phyloP scores from a whole-genome alignment of 1,284 basidiomycete genomes.

The Dichomitus squalens region DNA sequence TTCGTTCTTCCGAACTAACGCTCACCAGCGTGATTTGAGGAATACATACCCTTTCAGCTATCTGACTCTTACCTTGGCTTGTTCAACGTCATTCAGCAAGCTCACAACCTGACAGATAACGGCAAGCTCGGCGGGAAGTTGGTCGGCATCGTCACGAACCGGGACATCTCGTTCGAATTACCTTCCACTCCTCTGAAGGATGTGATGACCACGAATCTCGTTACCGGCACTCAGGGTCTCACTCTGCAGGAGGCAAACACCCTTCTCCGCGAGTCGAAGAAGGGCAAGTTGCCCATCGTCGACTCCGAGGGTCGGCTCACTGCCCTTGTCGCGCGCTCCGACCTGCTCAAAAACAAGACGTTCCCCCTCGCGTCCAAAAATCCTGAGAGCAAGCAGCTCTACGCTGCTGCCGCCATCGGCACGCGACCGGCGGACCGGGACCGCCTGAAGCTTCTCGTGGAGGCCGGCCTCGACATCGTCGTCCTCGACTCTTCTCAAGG shows the following conservation, averaged over 20 bases:
- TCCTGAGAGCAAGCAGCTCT: slow-evolving; percentile 92
- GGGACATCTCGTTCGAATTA: slow-evolving; percentile 94
- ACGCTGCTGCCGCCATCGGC: slow-evolving; percentile 96
- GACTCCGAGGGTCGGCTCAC: slow-evolving; percentile 76
- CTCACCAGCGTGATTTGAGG: slow-evolving; percentile 70
- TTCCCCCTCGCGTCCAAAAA: slow-evolving; percentile 95
- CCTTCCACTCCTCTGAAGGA: slow-evolving; percentile 70
- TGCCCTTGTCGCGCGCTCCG: slow-evolving; percentile 92
- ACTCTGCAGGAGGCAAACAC: slow-evolving; percentile 93
- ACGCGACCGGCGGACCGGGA: slow-evolving; percentile 90
- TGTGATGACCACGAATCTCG: slow-evolving; percentile 89
- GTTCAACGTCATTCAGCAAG: not conserved
- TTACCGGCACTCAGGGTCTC: slow-evolving; percentile 84
- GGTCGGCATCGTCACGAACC: slow-evolving; percentile 94
- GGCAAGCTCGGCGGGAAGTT: slow-evolving; percentile 90
- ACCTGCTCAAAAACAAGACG: slow-evolving; percentile 97
- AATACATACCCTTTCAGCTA: slow-evolving; percentile 35
- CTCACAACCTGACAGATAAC: slow-evolving; percentile 58
- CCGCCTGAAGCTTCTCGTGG: slow-evolving; percentile 84
- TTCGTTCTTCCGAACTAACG: slow-evolving; percentile 90
- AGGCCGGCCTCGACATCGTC: slow-evolving; percentile 95
- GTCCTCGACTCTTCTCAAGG: slow-evolving; percentile 97
- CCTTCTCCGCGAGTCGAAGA: slow-evolving; percentile 95
- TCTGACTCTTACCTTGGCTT: slow-evolving; percentile 28
- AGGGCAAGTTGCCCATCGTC: slow-evolving; percentile 95